Percentiles rank a stretch among this genome's conserved stretches.
Conservation (phyloP, 164 flowering plant species). For the Liquidambar formosana region DNA sequence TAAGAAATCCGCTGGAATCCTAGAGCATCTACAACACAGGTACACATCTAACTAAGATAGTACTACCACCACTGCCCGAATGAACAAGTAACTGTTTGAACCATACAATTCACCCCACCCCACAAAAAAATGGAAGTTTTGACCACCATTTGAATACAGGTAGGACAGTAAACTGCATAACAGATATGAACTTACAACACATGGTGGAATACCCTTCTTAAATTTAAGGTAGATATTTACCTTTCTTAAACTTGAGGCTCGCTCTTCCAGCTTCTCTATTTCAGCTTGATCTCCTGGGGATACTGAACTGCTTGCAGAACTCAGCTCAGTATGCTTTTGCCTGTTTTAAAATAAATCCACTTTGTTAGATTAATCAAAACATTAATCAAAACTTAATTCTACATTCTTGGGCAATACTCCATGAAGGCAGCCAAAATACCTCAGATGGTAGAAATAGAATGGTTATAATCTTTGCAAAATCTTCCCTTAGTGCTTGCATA, state of each 20-base stretch:
- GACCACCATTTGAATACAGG: background rate
- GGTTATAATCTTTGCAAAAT: background rate
- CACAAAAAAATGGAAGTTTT: background rate
- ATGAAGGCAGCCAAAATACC: background rate
- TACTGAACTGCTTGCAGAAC: conserved; percentile 22
- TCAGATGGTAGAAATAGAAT: background rate
- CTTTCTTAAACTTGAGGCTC: conserved; percentile 56
- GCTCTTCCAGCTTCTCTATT: conserved; percentile 64
- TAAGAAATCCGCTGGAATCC: background rate
- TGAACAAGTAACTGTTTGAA: background rate
- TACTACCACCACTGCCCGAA: too few species aligned
- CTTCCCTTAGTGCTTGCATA: too few species aligned
- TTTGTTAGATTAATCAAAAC: background rate
- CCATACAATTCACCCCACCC: background rate
- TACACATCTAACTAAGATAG: too few species aligned
- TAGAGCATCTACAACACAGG: too few species aligned
- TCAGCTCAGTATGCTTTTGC: conserved; percentile 45
- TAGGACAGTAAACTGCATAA: background rate
- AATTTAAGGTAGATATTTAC: conserved; percentile 56
- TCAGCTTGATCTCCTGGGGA: conserved; percentile 48
- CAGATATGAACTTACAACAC: background rate
- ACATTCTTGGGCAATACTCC: background rate
- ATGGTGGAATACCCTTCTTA: conserved; percentile 87
- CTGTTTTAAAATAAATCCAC: conserved; percentile 24
- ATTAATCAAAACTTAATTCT: background rate